Evolutionary conservation across 1,284 basidiomycete species (phyloP), one percentile per base, ranked within the genome.

Genomic region (Pseudozyma hubeiensis): DNA sequence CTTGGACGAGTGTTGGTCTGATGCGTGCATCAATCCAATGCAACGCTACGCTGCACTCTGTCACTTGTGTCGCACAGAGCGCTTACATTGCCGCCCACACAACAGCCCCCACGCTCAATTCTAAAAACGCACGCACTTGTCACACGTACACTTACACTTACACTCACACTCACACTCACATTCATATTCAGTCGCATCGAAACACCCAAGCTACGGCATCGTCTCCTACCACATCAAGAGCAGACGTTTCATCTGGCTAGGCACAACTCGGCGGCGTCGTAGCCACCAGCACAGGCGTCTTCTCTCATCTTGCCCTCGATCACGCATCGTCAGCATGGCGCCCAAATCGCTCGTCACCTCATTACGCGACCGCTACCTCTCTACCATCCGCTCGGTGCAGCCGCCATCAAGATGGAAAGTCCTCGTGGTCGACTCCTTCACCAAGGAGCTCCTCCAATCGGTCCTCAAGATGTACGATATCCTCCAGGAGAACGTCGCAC

Each of bases 391-490:
- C 14, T 83, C 82, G n/a, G 82, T 84, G 5, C 81, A 82, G 58
- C 80, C 82, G 0, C 66, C 79, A 7, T 71, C 77, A 48, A 56
- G 77, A 88, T 99, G 96, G 96, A 99, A 99, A 89, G 91, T 96
- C 79, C 89, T 99, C 51, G 93, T 99, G 65, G 92, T 98, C 44
- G 96, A 99, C 85, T 91, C 94, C 70, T 90, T 93, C 86, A 92
- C 94, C 33, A 91, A 94, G 85, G 89, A 89, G 81, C 87, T 98
- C 60, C 86, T 99, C 58, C 89, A 91, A 64, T 90, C 91, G 2
- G 93, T 96, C 5, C 88, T 98, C 81, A 95, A 94, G 85, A 91
- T 93, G 84, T 98, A 81, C 58, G 81, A 83, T 54, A 80, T 84
- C 33, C 62, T 84, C 14, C 81, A 82, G 51, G 68, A 82, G 43